A percentile compares a stretch with the other conserved stretches of the same genome.
Conservation (phyloP, 1,284 basidiomycete species). For the Trichosporon ovoides region DNA sequence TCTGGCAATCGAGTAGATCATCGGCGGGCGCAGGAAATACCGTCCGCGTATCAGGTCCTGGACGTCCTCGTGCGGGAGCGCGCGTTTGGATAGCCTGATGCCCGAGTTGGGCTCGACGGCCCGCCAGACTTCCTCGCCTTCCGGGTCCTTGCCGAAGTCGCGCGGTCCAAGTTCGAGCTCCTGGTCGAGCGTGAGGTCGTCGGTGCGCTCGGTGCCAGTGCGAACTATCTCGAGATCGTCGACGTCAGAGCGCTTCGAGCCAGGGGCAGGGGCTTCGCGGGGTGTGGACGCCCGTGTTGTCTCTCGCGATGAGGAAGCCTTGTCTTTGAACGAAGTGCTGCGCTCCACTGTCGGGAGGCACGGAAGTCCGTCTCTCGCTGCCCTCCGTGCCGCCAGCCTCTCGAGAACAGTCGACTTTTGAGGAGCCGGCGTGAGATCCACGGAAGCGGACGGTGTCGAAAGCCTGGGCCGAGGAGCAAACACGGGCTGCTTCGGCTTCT, state of each 20-base stretch:
- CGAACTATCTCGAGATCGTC: slow-evolving; percentile 16
- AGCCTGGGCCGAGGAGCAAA: not conserved
- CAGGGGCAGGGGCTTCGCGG: not conserved
- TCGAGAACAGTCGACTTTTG: slow-evolving; percentile 1
- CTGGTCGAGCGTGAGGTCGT: slow-evolving; percentile 66
- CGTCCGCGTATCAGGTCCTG: slow-evolving; percentile 77
- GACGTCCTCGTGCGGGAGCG: slow-evolving; percentile 66
- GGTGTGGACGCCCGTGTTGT: slow-evolving; percentile 1
- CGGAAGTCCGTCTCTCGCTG: not conserved
- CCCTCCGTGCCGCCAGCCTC: not conserved
- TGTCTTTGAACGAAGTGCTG: not conserved
- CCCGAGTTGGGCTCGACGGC: slow-evolving; percentile 12
- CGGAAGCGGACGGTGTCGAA: not conserved
- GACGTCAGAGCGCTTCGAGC: slow-evolving; percentile 12
- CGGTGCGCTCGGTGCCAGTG: slow-evolving; percentile 49
- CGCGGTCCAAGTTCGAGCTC: slow-evolving; percentile 68
- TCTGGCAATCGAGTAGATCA: slow-evolving; percentile 76
- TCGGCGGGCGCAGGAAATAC: slow-evolving; percentile 79
- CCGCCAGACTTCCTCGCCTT: slow-evolving; percentile 34
- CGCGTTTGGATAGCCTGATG: slow-evolving; percentile 69
- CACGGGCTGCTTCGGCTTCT: slow-evolving; percentile 2
- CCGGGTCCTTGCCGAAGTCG: slow-evolving; percentile 52
- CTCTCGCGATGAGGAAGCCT: not conserved
- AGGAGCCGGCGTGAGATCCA: not conserved
- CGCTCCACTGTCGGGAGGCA: not conserved